phyloP scores from a whole-genome alignment of 257 asterid species.

The Solanum peruvianum region DNA sequence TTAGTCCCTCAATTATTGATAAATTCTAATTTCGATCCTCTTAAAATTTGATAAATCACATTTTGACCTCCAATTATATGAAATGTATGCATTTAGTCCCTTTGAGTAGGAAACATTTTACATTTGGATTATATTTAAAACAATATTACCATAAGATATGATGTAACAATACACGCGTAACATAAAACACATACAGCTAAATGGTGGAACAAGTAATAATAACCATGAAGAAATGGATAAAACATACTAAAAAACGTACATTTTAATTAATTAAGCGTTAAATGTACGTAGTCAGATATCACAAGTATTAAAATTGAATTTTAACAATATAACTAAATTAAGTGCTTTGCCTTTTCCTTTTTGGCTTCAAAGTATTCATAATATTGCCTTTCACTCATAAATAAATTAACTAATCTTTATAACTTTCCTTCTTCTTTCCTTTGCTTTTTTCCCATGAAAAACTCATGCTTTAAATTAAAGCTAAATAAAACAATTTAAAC shows the following conservation, averaged over 20 bases:
- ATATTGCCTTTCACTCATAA: slow-evolving; percentile 18
- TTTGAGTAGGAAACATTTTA: neutral
- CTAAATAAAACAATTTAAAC: neutral
- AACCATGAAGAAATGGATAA: neutral
- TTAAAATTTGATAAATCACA: neutral
- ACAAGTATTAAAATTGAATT: neutral
- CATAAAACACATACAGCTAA: neutral
- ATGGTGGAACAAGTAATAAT: neutral
- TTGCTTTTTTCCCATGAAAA: slow-evolving; percentile 5
- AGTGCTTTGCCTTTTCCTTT: neutral
- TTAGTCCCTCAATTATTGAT: neutral
- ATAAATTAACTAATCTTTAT: slow-evolving; percentile 3
- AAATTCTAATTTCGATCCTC: neutral
- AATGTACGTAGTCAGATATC: neutral
- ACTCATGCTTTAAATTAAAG: slow-evolving; percentile 6
- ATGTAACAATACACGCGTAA: neutral
- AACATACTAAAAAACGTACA: neutral
- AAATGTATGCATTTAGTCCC: neutral
- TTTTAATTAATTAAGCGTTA: neutral
- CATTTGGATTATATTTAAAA: neutral
- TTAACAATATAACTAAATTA: neutral
- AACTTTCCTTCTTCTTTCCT: slow-evolving; percentile 12
- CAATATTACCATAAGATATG: neutral
- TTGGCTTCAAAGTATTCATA: neutral
- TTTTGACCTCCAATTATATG: neutral